Evolutionary conservation across 305 asterid species (phyloP), one percentile per base, ranked within the genome.

Genomic region (Rubia peregrina): DNA sequence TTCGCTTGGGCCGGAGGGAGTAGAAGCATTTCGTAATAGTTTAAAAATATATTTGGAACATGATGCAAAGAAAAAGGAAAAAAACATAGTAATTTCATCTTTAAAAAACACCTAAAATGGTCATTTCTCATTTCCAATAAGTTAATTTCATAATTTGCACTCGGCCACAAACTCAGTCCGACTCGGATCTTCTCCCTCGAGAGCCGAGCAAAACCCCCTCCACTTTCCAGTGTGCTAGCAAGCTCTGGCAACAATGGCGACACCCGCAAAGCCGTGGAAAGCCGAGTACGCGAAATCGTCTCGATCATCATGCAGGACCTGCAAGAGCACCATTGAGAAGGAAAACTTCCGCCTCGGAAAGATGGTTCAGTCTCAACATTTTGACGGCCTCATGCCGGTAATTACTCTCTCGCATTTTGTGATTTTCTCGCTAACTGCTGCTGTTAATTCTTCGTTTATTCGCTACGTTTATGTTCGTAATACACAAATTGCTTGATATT

Each of bases 301-400:
- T 36, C 85, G 99, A 81, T 84, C 98, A 0, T 85, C 96, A 51
- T 94, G 99, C 92, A 94, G 84, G 74, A 84, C 95, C 74, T 94
- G 99, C 86, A 89, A 83, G 82, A 76, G 0, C 7, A 59, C 80
- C 73, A 91, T 91, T 76, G 84, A 78, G 0, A 94, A 91, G 81
- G 99, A 94, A 80, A 78, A 21, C 10, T 83, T 94, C 57, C 83
- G 99, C 83, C 95, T 94, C 43, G 99, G 97, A 1, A 94, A 91
- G 77, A 91, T 94, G 97, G 96, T 94, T 61, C 95, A 91, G 76
- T 81, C 97, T 71, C 74, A 90, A 62, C 91, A 94, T n/a, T 90
- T 89, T 70, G 99, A 94, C 81, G 98, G 99, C 46, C 77, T 91
- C 77, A 89, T 94, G 95, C 96, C 97, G 66, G 99, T 94, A 86